Evolutionary conservation across 257 asterid species (phyloP), one percentile per base, ranked within the genome.

Genomic region (Ophiorrhiza pumila): DNA sequence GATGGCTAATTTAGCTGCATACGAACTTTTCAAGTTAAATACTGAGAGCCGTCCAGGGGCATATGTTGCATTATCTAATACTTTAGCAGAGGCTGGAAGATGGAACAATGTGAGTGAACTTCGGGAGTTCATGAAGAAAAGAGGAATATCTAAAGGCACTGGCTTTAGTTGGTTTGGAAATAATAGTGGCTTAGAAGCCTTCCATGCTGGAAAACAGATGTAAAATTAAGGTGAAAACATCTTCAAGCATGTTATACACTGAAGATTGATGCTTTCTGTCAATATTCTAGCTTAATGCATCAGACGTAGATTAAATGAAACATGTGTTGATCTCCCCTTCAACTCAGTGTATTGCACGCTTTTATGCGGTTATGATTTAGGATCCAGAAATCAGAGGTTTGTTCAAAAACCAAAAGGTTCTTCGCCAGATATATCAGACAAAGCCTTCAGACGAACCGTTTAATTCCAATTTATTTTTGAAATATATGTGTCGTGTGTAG

Each of bases 111-210:
- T 94, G 42, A 86, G 90, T 57, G 81, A 87, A 75, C 74, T 94
- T 81, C 87, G 96, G 88, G 96, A 86, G 80, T n/a, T 87, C 68
- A 94, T 94, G 98, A 94, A 87, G 83, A 83, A 60, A 5, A 85
- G 93, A 69, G 93, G 98, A 80, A 75, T 94, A 68, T 79, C 83
- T 60, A 94, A 91, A 86, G 93, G 94, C 56, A 91, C 90, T 1
- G 96, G 96, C 50, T 91, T 93, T 77, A 93, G 96, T 82, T 91
- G 98, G 98, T 67, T 89, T 65, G 95, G 91, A 32, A 78, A 83
- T 17, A 87, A 86, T 79, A 75, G 81, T 71, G 88, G 93, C 43
- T 75, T 87, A 71, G 86, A 90, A 83, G 90, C 91, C 73, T 90
- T 87, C 62, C 91, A 85, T 73, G 89, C 86, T 29, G 97, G 95